A percentile compares a stretch with the other conserved stretches of the same genome.
Evolutionary conservation across 1,139 yeast species (phyloP).

Genomic region (Zhuliangozyma parablackwelliae): DNA sequence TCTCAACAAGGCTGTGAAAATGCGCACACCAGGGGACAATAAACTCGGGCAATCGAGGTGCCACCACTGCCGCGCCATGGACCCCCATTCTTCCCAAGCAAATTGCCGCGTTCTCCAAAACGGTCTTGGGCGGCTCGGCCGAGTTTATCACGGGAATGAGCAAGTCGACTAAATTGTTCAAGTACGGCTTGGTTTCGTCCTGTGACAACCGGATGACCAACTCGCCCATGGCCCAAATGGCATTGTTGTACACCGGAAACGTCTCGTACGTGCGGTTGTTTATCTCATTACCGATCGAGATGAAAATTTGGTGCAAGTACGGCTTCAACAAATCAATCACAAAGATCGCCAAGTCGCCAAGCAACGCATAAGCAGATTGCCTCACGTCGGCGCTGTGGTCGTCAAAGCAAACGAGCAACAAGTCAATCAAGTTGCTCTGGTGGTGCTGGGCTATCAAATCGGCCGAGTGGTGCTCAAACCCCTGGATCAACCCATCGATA

Average conservation of each 20-base stretch:
- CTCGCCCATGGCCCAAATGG: constrained; percentile 93
- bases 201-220: constrained; percentile 57
- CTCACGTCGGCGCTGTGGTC: constrained; percentile 83
- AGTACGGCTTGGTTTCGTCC: constrained; percentile 54
- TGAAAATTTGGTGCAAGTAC: constrained; percentile 52
- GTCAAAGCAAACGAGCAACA: constrained; percentile 67
- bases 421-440: constrained; percentile 49
- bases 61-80: constrained; percentile 47
- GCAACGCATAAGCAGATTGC: constrained; percentile 83
- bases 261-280: constrained; percentile 47
- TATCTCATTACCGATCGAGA: constrained; percentile 66
- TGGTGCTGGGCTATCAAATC: constrained; percentile 47
- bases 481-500: constrained; percentile 89
- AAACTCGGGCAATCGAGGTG: constrained; percentile 55
- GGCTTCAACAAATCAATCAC: constrained; percentile 58
- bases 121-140: constrained; percentile 55
- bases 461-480: constrained; percentile 62
- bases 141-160: constrained; percentile 63
- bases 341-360: constrained; percentile 80
- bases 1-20: constrained; percentile 62
- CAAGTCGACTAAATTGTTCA: constrained; percentile 55
- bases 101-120: constrained; percentile 86
- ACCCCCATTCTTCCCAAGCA: constrained; percentile 88
- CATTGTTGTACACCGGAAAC: constrained; percentile 74
- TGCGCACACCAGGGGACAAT: constrained; percentile 63